Evolutionary conservation across 352 stramenopile species (phyloP), one percentile per base, ranked within the genome.

Genomic region (Phytophthora fragariae): DNA sequence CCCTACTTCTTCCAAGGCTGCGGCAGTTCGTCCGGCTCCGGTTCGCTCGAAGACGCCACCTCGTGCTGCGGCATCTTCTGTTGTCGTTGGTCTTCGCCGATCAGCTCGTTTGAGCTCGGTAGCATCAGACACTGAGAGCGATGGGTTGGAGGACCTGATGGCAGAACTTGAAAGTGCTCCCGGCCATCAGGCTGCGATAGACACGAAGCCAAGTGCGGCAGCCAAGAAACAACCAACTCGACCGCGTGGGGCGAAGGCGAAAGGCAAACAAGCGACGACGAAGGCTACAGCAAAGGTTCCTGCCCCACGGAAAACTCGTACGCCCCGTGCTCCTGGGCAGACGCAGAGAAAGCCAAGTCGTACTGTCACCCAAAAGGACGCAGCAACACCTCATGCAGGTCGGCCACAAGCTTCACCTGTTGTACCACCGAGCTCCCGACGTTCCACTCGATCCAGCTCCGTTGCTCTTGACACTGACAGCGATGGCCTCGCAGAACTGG

Each of bases 401-500:
- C 41, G 60, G 44, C 17, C 10, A 21, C 9, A 57, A 59, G 15
- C 14, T 11, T 8, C 24, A 63, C 21, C n/a, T 44, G 35, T 35
- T 15, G 66, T 53, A 29, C 4, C 62, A 33, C 62, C 6, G 21
- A 72, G 70, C 41, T 57, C 69, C 49, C 68, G 29, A 76, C 71
- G 59, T 72, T 72, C 69, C 29, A 61, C 65, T 55, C 69, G 61
- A 52, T 78, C 57, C 15, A 75, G 65, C 46, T 81, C 74, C 1
- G 60, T 73, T 29, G 71, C 68, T 27, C 80, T 82, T 2, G 73
- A 76, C 14, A 81, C 75, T 47, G 81, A 90, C 24, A 90, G 80
- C 55, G 83, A 91, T 63, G 82, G 82, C n/a, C 62, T 92, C 7
- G 76, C 71, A 21, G 77, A 91, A 14, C 63, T 91, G 4, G 73